Conservation (phyloP, 345 rosid species). For the Arabidopsis arenosa region DNA sequence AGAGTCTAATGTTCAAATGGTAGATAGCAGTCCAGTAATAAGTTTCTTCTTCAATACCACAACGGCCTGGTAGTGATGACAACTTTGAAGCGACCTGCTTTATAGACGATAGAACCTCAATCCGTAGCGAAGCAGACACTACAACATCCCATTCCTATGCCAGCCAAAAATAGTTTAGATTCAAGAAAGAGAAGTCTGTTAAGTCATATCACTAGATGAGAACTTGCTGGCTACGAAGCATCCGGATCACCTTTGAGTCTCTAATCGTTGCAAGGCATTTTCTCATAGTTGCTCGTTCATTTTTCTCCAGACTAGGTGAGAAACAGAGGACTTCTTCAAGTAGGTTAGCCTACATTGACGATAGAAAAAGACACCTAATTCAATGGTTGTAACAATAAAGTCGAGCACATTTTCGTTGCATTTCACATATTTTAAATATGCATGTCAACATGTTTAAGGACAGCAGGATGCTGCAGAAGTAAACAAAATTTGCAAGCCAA, state of each 20-base stretch:
- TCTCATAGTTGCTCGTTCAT: constrained; percentile 59
- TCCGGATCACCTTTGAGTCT: constrained; percentile 66
- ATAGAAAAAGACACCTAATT: constrained; percentile 20
- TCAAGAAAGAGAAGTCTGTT: constrained; percentile 24
- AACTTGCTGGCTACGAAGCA: constrained; percentile 30
- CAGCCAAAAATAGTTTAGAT: constrained; percentile 37
- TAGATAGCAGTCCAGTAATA: constrained; percentile 78
- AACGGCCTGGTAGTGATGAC: constrained; percentile 65
- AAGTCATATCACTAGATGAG: constrained; percentile 21
- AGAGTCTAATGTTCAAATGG: constrained; percentile 80
- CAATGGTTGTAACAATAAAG: constrained; percentile 21
- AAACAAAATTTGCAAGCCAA: constrained; percentile 9
- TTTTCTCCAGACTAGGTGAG: constrained; percentile 51
- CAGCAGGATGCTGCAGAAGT: constrained; percentile 17
- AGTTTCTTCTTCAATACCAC: constrained; percentile 78
- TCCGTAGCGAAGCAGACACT: constrained; percentile 78
- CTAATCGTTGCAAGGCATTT: constrained; percentile 72
- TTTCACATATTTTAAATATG: constrained; percentile 16
- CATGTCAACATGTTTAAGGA: constrained; percentile 14
- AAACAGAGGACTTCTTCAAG: constrained; percentile 79
- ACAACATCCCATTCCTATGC: constrained; percentile 76
- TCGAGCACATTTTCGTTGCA: constrained; percentile 1
- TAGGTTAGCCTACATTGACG: constrained; percentile 64
- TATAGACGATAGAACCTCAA: constrained; percentile 73
- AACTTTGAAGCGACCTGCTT: constrained; percentile 64